Evolutionary conservation across 352 stramenopile genomes (phyloP).

Genomic region (Globisporangium abappressorium): DNA sequence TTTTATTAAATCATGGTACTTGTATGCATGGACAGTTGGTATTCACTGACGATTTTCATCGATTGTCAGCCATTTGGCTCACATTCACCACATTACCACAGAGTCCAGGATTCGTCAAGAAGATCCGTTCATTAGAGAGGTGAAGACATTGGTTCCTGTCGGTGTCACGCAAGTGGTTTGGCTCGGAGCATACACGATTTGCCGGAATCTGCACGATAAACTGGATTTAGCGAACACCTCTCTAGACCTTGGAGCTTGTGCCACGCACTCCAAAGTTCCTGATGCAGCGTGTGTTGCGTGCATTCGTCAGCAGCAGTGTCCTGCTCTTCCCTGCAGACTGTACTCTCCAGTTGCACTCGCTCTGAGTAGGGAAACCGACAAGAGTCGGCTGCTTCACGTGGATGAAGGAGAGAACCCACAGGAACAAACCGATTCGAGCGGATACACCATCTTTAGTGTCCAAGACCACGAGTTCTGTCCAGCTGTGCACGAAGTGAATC

Average conservation of each 20-base stretch:
- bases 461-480: slow-evolving; percentile 18
- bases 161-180: slow-evolving; percentile 25
- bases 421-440: background rate
- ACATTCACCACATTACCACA: background rate
- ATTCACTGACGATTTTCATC: background rate
- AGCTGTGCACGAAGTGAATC: background rate
- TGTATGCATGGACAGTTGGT: background rate
- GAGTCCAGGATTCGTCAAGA: background rate
- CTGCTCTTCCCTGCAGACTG: slow-evolving; percentile 22
- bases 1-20: background rate
- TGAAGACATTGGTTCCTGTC: background rate
- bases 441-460: slow-evolving; percentile 21
- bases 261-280: slow-evolving; percentile 16
- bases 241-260: slow-evolving; percentile 17
- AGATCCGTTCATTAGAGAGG: background rate
- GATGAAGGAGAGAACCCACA: background rate
- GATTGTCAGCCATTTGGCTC: slow-evolving; percentile 3
- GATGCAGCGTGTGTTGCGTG: slow-evolving; percentile 21
- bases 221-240: slow-evolving; percentile 21
- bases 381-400: background rate
- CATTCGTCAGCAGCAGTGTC: slow-evolving; percentile 24
- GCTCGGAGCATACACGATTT: slow-evolving; percentile 41
- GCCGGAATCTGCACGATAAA: slow-evolving; percentile 33
- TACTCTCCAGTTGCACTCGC: slow-evolving; percentile 15
- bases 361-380: background rate